Conservation (phyloP, 2,329 filamentous ascomycete genomes). For the Cordyceps javanica region DNA sequence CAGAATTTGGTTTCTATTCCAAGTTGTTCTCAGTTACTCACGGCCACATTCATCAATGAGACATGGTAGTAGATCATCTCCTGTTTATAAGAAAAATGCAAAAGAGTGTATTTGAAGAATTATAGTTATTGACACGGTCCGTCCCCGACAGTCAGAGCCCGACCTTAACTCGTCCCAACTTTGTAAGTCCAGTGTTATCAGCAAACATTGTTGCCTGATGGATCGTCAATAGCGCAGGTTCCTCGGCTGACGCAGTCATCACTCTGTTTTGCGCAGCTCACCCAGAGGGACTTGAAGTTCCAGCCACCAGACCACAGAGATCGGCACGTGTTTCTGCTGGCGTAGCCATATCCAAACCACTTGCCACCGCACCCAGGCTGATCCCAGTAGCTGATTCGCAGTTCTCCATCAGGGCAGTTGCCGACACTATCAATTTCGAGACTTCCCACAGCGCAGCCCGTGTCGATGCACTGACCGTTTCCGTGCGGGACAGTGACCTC, state of each 20-base stretch:
- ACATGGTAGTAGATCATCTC: no score
- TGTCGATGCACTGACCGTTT: background rate
- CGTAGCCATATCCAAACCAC: conserved; percentile 10
- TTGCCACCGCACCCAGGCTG: background rate
- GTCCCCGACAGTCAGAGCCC: no score
- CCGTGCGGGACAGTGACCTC: background rate
- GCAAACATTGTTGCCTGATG: background rate
- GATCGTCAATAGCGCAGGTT: background rate
- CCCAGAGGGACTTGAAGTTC: conserved; percentile 3
- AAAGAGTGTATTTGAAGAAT: no score
- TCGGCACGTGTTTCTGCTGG: background rate
- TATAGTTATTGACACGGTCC: no score
- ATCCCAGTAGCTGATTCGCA: conserved; percentile 11
- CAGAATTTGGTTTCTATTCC: no score
- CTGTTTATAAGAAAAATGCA: no score
- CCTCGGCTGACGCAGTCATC: conserved; percentile 5
- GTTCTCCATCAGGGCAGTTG: background rate
- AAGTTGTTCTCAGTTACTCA: no score
- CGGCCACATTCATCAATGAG: no score
- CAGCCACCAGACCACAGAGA: conserved; percentile 5
- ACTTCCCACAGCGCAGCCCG: background rate
- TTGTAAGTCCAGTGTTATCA: no score
- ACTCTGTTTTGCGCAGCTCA: conserved; percentile 7
- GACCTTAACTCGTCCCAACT: no score
- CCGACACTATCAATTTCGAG: background rate